Conservation (phyloP, 495 filamentous ascomycete species). For the Talaromyces liani region DNA sequence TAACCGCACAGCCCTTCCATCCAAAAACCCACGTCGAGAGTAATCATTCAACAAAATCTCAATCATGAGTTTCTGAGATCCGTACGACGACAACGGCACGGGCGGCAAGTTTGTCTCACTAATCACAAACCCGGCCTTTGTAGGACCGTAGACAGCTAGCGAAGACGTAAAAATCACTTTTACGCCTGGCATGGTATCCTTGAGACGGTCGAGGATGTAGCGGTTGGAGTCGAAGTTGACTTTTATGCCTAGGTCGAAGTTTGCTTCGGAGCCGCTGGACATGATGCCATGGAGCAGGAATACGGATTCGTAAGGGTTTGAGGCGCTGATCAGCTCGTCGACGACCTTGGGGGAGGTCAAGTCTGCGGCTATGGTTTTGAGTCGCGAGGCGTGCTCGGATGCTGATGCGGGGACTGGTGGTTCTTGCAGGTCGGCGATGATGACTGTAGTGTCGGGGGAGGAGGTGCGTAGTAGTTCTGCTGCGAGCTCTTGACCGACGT, state of each 20-base stretch:
- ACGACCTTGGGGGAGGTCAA: conserved; percentile 52
- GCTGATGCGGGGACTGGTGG: conserved; percentile 46
- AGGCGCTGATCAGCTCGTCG: conserved; percentile 38
- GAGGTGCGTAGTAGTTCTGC: conserved; percentile 48
- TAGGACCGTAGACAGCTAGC: conserved; percentile 55
- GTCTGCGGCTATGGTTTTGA: conserved; percentile 52
- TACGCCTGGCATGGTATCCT: conserved; percentile 48
- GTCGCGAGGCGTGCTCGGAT: conserved; percentile 30
- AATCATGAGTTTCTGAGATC: conserved; percentile 70
- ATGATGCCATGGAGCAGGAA: conserved; percentile 85
- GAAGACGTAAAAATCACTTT: conserved; percentile 54
- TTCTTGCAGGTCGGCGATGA: conserved; percentile 57
- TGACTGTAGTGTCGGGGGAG: conserved; percentile 43
- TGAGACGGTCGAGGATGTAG: conserved; percentile 54
- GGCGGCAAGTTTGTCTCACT: conserved; percentile 52
- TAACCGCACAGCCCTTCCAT: conserved; percentile 60
- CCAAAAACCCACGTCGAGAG: conserved; percentile 60
- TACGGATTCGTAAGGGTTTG: conserved; percentile 48
- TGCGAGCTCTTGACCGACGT: conserved; percentile 62
- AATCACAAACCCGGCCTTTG: conserved; percentile 35
- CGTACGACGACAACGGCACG: conserved; percentile 64
- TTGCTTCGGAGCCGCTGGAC: conserved; percentile 67
- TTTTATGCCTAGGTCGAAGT: conserved; percentile 63
- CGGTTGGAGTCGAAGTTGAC: conserved; percentile 73
- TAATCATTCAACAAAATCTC: conserved; percentile 72